Conservation (phyloP, 495 filamentous ascomycete genomes). For the Penicillium canariense region DNA sequence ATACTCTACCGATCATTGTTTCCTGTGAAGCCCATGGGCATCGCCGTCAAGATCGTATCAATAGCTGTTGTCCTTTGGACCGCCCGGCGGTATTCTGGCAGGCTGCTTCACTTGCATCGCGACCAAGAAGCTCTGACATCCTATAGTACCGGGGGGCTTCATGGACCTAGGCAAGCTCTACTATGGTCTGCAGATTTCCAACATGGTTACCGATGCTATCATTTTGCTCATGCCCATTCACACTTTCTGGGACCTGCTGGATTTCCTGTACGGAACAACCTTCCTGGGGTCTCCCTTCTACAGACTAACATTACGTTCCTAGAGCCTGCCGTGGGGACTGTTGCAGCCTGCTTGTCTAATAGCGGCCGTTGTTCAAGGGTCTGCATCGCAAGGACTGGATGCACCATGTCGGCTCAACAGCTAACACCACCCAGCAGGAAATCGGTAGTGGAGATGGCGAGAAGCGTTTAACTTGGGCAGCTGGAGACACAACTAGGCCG, state of each 20-base stretch:
- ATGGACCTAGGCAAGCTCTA: conserved; percentile 33
- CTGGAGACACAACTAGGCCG: conserved; percentile 9
- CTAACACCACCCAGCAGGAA: conserved; percentile 14
- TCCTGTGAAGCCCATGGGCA: conserved; percentile 24
- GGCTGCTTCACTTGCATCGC: conserved; percentile 38
- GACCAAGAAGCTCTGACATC: conserved; percentile 33
- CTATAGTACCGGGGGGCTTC: conserved; percentile 24
- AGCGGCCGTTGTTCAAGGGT: conserved; percentile 32
- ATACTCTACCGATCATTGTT: conserved; percentile 35
- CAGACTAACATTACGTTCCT: too few relatives aligned
- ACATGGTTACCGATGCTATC: conserved; percentile 41
- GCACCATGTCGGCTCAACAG: conserved; percentile 3
- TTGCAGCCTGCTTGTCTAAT: conserved; percentile 34
- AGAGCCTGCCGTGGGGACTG: conserved; percentile 35
- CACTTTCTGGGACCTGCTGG: conserved; percentile 40
- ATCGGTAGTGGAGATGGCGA: conserved; percentile 3
- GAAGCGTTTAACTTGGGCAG: conserved; percentile 12
- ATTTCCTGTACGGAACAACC: conserved; percentile 38
- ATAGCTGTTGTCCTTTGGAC: conserved; percentile 25
- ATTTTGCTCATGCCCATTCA: conserved; percentile 53
- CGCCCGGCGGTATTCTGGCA: conserved; percentile 25
- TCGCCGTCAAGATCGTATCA: conserved; percentile 12
- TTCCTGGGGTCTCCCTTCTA: too few relatives aligned
- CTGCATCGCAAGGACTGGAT: conserved; percentile 22
- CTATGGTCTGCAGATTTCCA: conserved; percentile 40